Base-by-base conservation (phyloP, 345 rosid species). In the Anacardium occidentale region DNA sequence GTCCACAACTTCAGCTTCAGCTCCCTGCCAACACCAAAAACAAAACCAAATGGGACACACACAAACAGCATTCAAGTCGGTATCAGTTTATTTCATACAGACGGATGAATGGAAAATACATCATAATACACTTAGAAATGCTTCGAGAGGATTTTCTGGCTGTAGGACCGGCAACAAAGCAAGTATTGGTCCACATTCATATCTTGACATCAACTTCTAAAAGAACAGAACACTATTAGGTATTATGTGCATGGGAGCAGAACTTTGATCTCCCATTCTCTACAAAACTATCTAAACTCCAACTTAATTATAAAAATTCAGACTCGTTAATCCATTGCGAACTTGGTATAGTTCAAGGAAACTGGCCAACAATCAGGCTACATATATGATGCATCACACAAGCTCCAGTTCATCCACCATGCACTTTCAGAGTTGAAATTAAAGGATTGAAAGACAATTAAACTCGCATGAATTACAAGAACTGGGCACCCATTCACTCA, bases 381-480 rank as follows among this genome's bases (percentile, higher is more conserved):
- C 3, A 48, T 11, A 48, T 55, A 70, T 62, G 26, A 24, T 17
- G 3, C 14, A 68, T 60, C 37, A n/a, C n/a, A n/a, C 6, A 34
- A 34, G 24, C 3, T 14, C 44, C 9, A 61, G 47, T 24, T 42
- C 42, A 13, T 20, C 42, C 22, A n/a, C n/a, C n/a, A n/a, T n/a
- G n/a, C 11, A 55, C 12, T 5, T n/a, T 24, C 1, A 5, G 42
- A 9, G 9, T 5, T 37, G 9, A 37, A 37, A 5, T 37, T 37
- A 15, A 21, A 17, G 34, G 10, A 63, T 66, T 62, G 54, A 14
- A 13, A 17, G 17, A 24, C 13, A 18, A 2, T 34, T 48, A 26
- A n/a, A 82, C 92, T 87, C 72, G 90, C 97, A 80, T 94, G 98
- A 77, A 94, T 94, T 24, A 94, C 91, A 40, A 94, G 91, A 76